Percentiles rank a stretch among this genome's conserved stretches.
Evolutionary conservation across 169 alveolate species (phyloP).

Genomic region (Condylostoma magnum): DNA sequence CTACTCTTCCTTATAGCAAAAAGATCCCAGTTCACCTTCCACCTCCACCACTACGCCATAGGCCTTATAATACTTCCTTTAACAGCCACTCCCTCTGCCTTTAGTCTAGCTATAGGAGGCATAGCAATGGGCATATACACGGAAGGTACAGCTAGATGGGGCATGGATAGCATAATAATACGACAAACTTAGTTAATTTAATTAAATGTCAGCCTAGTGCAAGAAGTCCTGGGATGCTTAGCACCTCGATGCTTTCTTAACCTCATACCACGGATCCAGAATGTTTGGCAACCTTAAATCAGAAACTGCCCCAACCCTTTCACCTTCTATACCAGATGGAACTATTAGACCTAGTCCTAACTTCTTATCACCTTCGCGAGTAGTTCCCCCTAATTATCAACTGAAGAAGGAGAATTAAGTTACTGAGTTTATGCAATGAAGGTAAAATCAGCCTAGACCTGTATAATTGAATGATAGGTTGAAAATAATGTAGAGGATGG

Average conservation of each 20-base stretch:
- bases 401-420: not conserved
- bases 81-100: not conserved
- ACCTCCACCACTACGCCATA: not conserved
- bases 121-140: not conserved
- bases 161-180: too few species aligned
- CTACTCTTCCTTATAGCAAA: too few species aligned
- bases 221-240: slow-evolving; percentile 33
- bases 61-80: slow-evolving; percentile 10
- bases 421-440: not conserved
- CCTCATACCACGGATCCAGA: slow-evolving; percentile 10
- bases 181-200: too few species aligned
- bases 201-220: too few species aligned
- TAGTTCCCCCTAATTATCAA: not conserved
- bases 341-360: slow-evolving; percentile 8
- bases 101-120: not conserved
- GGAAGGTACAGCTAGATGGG: slow-evolving; percentile 13
- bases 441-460: not conserved
- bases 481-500: not conserved
- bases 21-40: too few species aligned
- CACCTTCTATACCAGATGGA: not conserved
- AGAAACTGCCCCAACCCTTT: not conserved
- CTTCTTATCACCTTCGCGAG: not conserved
- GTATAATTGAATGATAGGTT: not conserved
- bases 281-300: not conserved
- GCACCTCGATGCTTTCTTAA: slow-evolving; percentile 16